Percentiles rank a stretch among this genome's conserved stretches.
Evolutionary conservation across 2,329 filamentous ascomycete genomes (phyloP).

Genomic region (Xylariaceae sp.): DNA sequence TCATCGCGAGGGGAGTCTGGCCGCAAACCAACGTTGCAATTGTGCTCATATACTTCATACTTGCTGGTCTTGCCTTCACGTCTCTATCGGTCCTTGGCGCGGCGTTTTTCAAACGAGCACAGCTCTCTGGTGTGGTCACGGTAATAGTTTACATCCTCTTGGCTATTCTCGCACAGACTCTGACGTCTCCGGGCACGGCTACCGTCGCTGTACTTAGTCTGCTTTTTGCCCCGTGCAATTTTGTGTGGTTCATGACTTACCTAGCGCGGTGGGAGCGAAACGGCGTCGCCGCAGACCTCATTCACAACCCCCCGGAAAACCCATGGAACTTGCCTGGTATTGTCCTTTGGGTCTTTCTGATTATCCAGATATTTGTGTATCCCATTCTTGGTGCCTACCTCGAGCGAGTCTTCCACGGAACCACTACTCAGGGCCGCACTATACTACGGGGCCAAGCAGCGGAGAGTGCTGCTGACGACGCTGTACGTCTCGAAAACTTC

Average conservation of each 20-base stretch:
- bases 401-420: slow-evolving; percentile 72
- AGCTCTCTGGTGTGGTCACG: slow-evolving; percentile 78
- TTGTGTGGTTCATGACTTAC: slow-evolving; percentile 72
- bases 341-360: slow-evolving; percentile 70
- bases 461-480: slow-evolving; percentile 38
- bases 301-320: slow-evolving; percentile 57
- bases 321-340: slow-evolving; percentile 69
- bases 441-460: slow-evolving; percentile 38
- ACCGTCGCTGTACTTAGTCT: slow-evolving; percentile 67
- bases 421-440: slow-evolving; percentile 58
- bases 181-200: slow-evolving; percentile 57
- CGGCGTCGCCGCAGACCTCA: slow-evolving; percentile 56
- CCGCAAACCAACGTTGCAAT: slow-evolving; percentile 59
- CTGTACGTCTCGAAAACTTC: slow-evolving; percentile 68
- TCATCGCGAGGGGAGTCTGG: slow-evolving; percentile 62
- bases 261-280: slow-evolving; percentile 72
- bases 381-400: slow-evolving; percentile 70
- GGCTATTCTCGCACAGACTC: slow-evolving; percentile 75
- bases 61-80: slow-evolving; percentile 71
- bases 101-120: slow-evolving; percentile 79
- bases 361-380: slow-evolving; percentile 74
- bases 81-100: slow-evolving; percentile 79
- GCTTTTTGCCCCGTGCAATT: slow-evolving; percentile 83
- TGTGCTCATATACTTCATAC: slow-evolving; percentile 68
- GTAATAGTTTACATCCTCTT: slow-evolving; percentile 70